Conservation (phyloP, 805 yeast species). For the Kazachstania taianensis region DNA sequence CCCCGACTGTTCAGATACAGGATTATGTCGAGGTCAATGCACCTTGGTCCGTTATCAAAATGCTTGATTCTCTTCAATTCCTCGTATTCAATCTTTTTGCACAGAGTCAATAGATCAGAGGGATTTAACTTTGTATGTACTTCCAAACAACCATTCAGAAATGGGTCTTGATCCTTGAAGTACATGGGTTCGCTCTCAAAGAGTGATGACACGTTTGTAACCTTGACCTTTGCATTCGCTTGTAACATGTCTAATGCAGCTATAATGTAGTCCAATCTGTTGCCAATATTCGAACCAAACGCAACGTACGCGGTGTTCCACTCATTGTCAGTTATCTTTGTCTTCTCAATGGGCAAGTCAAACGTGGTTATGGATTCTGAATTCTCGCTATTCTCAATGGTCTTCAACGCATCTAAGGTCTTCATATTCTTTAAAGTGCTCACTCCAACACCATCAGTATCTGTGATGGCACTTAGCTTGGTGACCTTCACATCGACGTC, state of each 20-base stretch:
- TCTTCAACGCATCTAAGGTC: conserved; percentile 26
- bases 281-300: conserved; percentile 82
- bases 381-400: neutral
- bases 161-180: conserved; percentile 64
- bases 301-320: conserved; percentile 55
- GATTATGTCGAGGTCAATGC: conserved; percentile 81
- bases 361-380: conserved; percentile 18
- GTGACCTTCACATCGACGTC: conserved; percentile 45
- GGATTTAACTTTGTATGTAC: conserved; percentile 58
- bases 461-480: conserved; percentile 82
- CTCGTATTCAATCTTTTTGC: conserved; percentile 73
- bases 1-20: conserved; percentile 38
- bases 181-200: conserved; percentile 94
- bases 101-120: conserved; percentile 42
- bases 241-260: conserved; percentile 39
- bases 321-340: neutral
- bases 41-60: conserved; percentile 84
- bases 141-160: conserved; percentile 74
- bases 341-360: conserved; percentile 28
- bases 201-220: conserved; percentile 60
- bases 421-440: conserved; percentile 42
- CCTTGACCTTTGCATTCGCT: conserved; percentile 32
- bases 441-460: conserved; percentile 87
- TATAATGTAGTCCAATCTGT: conserved; percentile 51
- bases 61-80: conserved; percentile 61